Base-by-base conservation (phyloP, 148 eudicot species). In the Rhododendron simsii region DNA sequence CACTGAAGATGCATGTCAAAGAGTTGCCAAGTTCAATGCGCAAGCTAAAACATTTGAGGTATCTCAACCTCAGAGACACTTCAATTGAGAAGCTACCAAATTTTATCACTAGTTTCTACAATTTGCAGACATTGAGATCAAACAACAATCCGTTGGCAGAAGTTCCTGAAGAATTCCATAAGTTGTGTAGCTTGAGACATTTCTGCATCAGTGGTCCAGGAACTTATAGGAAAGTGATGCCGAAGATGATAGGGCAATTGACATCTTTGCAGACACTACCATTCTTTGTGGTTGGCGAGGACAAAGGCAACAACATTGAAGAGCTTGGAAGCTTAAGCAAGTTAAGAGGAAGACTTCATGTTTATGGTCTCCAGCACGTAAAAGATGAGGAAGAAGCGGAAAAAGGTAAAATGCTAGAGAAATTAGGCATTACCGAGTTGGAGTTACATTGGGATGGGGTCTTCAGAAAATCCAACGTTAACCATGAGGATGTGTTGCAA, bases 81-180 rank as follows among this genome's bases (percentile, higher is more conserved):
- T 7, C 21, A 48, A 48, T 48, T 48, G 3, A 2, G 1, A 48
- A 48, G 53, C 14, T 8, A 26, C 69, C 7, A 10, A 21, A 21
- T 21, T 26, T 0, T 41, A 65, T 3, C 85, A 77, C 0, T 10
- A 67, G 5, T 33, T 50, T 44, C 7, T 83, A 11, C 53, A 61
- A 63, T 83, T 83, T 83, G 77, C 85, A 83, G 33, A 83, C 78
- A n/a, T n/a, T n/a, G n/a, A n/a, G n/a, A n/a, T n/a, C n/a, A n/a
- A n/a, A n/a, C n/a, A n/a, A n/a, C n/a, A n/a, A n/a, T n/a, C n/a
- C n/a, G n/a, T n/a, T n/a, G 13, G n/a, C 69, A 45, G 47, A 45
- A 45, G 0, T 45, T 45, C 47, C 9, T 6, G 9, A 45, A 45
- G 20, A 41, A 4, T 67, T 83, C 45, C 6, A 28, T 8, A 65